Evolutionary conservation across 345 rosid species (phyloP).

Genomic region (Eucalyptus lansdowneana): DNA sequence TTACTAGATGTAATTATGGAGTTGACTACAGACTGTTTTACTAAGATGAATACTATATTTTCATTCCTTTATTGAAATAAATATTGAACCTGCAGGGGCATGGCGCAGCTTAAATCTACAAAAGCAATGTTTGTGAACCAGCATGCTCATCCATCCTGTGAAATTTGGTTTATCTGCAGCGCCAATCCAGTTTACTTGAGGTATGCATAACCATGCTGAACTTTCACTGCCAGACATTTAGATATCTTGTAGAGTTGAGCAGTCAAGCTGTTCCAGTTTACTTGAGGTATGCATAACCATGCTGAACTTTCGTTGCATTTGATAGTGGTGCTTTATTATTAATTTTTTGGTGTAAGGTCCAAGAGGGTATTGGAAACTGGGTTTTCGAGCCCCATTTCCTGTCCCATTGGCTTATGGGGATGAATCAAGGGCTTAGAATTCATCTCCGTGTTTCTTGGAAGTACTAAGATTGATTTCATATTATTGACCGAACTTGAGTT

Average conservation of each 20-base stretch:
- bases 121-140: conserved; percentile 45
- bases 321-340: neutral
- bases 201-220: conserved; percentile 6
- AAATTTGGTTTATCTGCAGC: conserved; percentile 46
- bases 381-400: neutral
- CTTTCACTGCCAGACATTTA: neutral
- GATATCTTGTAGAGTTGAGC: neutral
- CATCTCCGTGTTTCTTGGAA: neutral
- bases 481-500: neutral
- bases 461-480: neutral
- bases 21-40: neutral
- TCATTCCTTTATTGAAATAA: neutral
- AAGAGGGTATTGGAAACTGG: neutral
- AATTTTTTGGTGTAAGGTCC: neutral
- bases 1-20: neutral
- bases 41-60: neutral
- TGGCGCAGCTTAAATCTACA: conserved; percentile 36
- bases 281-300: too few relatives aligned
- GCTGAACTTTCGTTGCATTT: neutral
- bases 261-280: neutral
- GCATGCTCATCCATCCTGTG: conserved; percentile 35
- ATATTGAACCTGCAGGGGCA: conserved; percentile 23
- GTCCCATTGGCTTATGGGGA: neutral
- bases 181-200: conserved; percentile 25
- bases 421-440: neutral